Base-by-base conservation (phyloP, 2,329 filamentous ascomycete species). In the Monascus ruber region DNA sequence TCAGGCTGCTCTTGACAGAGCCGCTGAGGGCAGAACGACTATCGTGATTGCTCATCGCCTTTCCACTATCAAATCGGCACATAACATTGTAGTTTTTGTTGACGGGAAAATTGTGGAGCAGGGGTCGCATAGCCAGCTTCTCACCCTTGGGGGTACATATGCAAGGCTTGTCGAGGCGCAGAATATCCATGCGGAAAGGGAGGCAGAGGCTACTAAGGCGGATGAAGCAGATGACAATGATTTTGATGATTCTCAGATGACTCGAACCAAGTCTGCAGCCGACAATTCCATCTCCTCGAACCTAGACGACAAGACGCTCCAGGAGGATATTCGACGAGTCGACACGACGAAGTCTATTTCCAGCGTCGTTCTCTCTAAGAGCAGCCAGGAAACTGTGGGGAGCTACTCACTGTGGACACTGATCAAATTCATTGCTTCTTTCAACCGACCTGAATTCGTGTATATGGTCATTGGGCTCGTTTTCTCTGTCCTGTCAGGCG, bases 11-110 rank as follows among this genome's bases (percentile, higher is more conserved):
- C 73, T 98, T 6, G 88, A 96, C 52, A 82, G 77, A 36, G 91
- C 89, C 25, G 76, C 87, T 1, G 74, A 83, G 46, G 89, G 88
- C 24, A 77, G 91, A 39, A 98, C 91, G 0, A 96, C 91, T 2
- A 94, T 96, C 51, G 85, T 88, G 5, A 96, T 98, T 60, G 91
- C 91, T 33, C 91, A 98, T 66, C 81, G 89, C 49, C 72, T 98
- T 6, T 94, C 87, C 1, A 98, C 91, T 5, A 94, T 98, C 67
- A 87, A 80, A 62, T 81, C 87, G 46, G 89, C 89, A 0, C 83
- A 96, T 62, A 95, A 94, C 54, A 98, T 98, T 49, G 85, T 96
- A 8, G 89, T 95, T 46, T 89, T 98, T 81, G 74, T 79, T 4
- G 66, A 79, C 44, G 91, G 91, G 8, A 68, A 72, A n/a, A 93